Percentiles rank a stretch among this genome's conserved stretches.
Conservation (phyloP, 2,329 filamentous ascomycete species). For the Penicillium sp. region DNA sequence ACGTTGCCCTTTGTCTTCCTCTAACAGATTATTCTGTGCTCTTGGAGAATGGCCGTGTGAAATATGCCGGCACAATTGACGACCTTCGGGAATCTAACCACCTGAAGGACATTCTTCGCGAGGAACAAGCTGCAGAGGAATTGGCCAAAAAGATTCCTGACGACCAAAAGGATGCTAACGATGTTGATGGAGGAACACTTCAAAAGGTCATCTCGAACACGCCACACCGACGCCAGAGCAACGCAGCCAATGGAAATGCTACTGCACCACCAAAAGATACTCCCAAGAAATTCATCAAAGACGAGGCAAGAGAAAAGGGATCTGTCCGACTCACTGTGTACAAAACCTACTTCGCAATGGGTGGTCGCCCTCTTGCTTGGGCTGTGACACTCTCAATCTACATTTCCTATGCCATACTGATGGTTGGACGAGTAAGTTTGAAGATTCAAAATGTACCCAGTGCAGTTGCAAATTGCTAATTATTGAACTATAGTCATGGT, state of each 20-base stretch:
- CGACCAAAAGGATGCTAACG: conserved; percentile 9
- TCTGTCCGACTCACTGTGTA: conserved; percentile 70
- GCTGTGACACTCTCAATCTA: conserved; percentile 55
- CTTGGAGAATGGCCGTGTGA: conserved; percentile 66
- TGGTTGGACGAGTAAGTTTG: conserved; percentile 50
- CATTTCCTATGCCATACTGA: conserved; percentile 54
- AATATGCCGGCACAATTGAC: conserved; percentile 64
- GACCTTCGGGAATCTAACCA: conserved; percentile 51
- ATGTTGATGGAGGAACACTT: conserved; percentile 18
- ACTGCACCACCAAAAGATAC: conserved; percentile 21
- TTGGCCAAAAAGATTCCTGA: conserved; percentile 24
- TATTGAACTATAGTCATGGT: conserved; percentile 40
- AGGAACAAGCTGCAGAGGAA: conserved; percentile 46
- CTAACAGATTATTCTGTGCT: conserved; percentile 73
- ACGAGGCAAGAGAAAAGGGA: conserved; percentile 71
- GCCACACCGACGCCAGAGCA: conserved; percentile 8
- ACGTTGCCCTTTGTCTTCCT: conserved; percentile 69
- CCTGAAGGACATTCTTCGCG: conserved; percentile 44
- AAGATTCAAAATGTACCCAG: not conserved
- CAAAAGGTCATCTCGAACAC: conserved; percentile 26
- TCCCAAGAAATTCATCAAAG: conserved; percentile 72
- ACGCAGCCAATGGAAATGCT: conserved; percentile 12
- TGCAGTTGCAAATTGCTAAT: not conserved
- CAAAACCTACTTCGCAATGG: conserved; percentile 63
- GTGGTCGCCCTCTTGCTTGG: conserved; percentile 66